Base-by-base conservation (phyloP, 192 early-diverging fungal species). In the Lunasporangiospora selenospora region DNA sequence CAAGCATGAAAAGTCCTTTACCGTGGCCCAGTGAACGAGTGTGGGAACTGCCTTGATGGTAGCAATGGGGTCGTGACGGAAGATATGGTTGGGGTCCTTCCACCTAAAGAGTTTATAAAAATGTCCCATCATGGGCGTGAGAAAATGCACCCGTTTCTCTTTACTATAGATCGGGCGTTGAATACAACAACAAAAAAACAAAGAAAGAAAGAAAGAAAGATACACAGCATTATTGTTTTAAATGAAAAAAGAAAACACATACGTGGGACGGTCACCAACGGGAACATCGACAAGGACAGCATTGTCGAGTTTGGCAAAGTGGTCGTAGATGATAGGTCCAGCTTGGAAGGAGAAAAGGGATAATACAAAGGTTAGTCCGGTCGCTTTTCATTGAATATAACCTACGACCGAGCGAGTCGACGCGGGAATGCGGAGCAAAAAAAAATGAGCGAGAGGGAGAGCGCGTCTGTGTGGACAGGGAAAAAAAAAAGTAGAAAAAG, bases 241-340 rank as follows among this genome's bases (percentile, higher is more conserved):
- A 15, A 21, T 10, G n/a, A 2, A 43, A 13, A 37, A 50, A 26
- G 23, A 32, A 51, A 45, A 55, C 16, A 36, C 66, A 24, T 73
- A 73, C 69, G 60, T 73, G n/a, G 69, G 54, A 16, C 69, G 69
- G 43, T 73, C 69, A 50, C 69, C 69, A 5, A 63, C 69, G 24
- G 53, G 46, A 18, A 32, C 61, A 7, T 63, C 54, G 3, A 73
- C 36, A 43, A 73, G 19, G 41, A 73, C 69, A 23, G 47, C 60
- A 13, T 63, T 63, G 13, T 63, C 69, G 16, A 57, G 38, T 54
- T 62, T 40, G 24, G 69, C 48, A 49, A 73, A 73, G 13, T 38
- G 48, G 19, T 53, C 42, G n/a, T 50, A 31, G 21, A 73, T 43
- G 30, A 73, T 40, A 16, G 69, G 69, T 1, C 47, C 61, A 37